Evolutionary conservation across 495 filamentous ascomycete species (phyloP).

Genomic region (Aspergillus cavernicola): DNA sequence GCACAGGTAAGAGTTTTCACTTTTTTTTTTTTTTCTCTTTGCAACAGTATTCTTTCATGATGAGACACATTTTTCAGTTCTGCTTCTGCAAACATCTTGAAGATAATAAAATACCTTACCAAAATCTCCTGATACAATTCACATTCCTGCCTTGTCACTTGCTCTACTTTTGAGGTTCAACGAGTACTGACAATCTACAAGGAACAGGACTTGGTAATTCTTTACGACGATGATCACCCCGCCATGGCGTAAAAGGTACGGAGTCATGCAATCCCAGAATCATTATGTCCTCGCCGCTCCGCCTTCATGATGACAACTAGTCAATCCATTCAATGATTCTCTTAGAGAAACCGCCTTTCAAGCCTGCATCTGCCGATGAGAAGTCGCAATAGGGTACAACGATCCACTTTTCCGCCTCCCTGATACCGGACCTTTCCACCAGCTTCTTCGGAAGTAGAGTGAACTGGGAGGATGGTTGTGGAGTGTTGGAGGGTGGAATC

Average conservation of each 20-base stretch:
- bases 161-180: not conserved
- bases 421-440: constrained; percentile 60
- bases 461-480: constrained; percentile 79
- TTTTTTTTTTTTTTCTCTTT: constrained; percentile 1
- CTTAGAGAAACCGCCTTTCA: constrained; percentile 50
- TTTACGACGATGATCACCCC: not conserved
- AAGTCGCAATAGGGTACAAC: constrained; percentile 23
- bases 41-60: constrained; percentile 49
- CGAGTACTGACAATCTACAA: constrained; percentile 14
- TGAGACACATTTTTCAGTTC: constrained; percentile 84
- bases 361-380: constrained; percentile 23
- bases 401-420: constrained; percentile 56
- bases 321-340: constrained; percentile 99
- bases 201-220: constrained; percentile 12
- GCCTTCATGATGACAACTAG: constrained; percentile 84
- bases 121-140: constrained; percentile 58
- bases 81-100: constrained; percentile 85
- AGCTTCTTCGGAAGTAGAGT: constrained; percentile 21
- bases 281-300: constrained; percentile 5
- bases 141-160: constrained; percentile 11
- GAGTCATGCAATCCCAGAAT: constrained; percentile 6
- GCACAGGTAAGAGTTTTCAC: constrained; percentile 13
- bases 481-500: constrained; percentile 51
- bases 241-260: constrained; percentile 7
- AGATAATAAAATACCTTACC: constrained; percentile 75